A percentile compares a stretch with the other conserved stretches of the same genome.
Evolutionary conservation across 2,329 filamentous ascomycete genomes (phyloP).

Genomic region (Aspergillus arachidicola): DNA sequence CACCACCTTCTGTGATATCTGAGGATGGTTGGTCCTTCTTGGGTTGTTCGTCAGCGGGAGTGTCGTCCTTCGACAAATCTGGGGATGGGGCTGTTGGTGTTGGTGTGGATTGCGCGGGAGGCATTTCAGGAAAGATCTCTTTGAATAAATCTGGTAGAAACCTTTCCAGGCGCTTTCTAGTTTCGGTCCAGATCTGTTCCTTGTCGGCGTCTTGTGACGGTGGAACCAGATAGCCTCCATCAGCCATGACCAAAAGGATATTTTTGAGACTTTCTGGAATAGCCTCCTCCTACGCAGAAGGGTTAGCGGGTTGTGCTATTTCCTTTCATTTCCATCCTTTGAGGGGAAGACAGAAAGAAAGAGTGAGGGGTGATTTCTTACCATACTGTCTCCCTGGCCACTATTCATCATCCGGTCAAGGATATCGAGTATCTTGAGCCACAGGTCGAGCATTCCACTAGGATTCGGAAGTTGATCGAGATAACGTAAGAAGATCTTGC

Average conservation of each 20-base stretch:
- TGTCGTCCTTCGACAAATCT: conserved; percentile 9
- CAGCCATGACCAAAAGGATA: conserved; percentile 91
- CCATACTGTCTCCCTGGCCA: conserved; percentile 84
- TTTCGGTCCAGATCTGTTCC: conserved; percentile 63
- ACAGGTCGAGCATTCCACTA: conserved; percentile 87
- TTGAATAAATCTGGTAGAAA: conserved; percentile 62
- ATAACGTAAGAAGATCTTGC: conserved; percentile 95
- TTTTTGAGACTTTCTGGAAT: conserved; percentile 96
- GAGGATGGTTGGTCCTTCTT: conserved; percentile 1
- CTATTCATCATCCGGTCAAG: conserved; percentile 97
- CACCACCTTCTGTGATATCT: neutral
- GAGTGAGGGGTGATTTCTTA: conserved; percentile 51
- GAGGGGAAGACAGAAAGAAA: conserved; percentile 8
- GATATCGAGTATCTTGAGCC: conserved; percentile 88
- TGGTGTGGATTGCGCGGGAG: conserved; percentile 23
- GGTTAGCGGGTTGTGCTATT: conserved; percentile 1
- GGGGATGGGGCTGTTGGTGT: conserved; percentile 24
- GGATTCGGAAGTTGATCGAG: conserved; percentile 80
- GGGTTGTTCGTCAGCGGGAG: conserved; percentile 17
- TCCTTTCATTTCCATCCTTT: neutral
- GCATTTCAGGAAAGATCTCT: conserved; percentile 57
- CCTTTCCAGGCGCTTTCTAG: conserved; percentile 60
- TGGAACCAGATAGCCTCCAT: conserved; percentile 78
- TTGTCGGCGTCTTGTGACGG: conserved; percentile 57
- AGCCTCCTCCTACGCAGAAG: conserved; percentile 73